These are phyloP conservation scores for Xylaria grammica DNA, from an alignment of 495 filamentous ascomycete genomes.

Conservation along the genomic window DNA sequence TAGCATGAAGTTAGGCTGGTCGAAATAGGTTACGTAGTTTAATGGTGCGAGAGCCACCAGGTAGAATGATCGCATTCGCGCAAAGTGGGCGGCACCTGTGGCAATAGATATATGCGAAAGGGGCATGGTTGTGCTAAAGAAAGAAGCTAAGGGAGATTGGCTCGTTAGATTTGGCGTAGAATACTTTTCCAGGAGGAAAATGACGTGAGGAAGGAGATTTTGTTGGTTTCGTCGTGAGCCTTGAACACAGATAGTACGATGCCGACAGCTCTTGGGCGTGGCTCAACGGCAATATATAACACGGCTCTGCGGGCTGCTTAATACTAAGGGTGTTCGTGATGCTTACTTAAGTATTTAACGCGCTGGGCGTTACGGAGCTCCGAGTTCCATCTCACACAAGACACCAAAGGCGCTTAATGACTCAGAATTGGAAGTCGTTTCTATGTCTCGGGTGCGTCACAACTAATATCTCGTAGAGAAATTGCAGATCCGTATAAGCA, in stretches of 20 bases:
- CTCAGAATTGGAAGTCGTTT: background rate
- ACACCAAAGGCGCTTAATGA: background rate
- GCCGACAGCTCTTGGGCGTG: too few relatives aligned
- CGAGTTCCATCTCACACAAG: conserved; percentile 1
- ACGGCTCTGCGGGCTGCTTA: too few relatives aligned
- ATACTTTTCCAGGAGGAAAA: background rate
- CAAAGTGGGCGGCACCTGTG: conserved; percentile 33
- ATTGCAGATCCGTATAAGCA: background rate
- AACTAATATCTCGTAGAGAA: background rate
- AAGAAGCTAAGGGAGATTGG: background rate
- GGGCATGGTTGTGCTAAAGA: conserved; percentile 28
- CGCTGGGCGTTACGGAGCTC: background rate
- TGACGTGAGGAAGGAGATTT: too few relatives aligned
- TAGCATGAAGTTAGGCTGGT: conserved; percentile 35
- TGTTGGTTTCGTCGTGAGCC: too few relatives aligned
- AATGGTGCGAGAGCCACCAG: conserved; percentile 43
- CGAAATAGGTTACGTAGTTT: conserved; percentile 40
- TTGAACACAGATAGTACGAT: too few relatives aligned
- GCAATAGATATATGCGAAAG: conserved; percentile 39
- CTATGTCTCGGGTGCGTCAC: background rate
- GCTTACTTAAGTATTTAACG: background rate
- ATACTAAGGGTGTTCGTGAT: background rate
- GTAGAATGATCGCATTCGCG: conserved; percentile 47
- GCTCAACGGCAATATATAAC: too few relatives aligned
- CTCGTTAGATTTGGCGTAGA: background rate